Conservation (phyloP, 495 filamentous ascomycete genomes). For the Tuber microsphaerosporum region DNA sequence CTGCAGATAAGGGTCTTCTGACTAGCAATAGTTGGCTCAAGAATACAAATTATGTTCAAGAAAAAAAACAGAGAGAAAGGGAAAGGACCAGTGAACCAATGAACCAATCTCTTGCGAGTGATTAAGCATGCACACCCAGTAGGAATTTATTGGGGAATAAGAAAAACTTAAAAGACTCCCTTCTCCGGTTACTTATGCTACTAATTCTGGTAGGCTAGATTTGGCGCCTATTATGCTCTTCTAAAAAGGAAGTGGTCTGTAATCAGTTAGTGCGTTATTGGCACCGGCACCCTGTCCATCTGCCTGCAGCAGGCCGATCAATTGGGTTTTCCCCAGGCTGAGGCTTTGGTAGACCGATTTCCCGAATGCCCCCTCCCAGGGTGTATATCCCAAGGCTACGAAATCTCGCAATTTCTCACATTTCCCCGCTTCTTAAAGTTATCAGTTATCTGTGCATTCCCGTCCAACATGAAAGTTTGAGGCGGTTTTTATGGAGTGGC, state of each 20-base stretch:
- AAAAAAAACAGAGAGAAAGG: neutral
- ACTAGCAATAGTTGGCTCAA: neutral
- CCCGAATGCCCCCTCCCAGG: neutral
- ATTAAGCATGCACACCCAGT: neutral
- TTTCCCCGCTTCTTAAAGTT: neutral
- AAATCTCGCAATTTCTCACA: neutral
- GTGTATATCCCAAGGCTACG: neutral
- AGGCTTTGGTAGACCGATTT: slow-evolving; percentile 2
- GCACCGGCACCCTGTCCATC: neutral
- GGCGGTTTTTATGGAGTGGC: neutral
- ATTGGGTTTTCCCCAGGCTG: neutral
- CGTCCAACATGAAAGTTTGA: neutral
- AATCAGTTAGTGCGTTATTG: neutral
- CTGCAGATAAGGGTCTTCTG: slow-evolving; percentile 1
- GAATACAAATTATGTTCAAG: neutral
- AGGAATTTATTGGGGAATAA: neutral
- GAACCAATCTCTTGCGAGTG: neutral
- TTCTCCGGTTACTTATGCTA: neutral
- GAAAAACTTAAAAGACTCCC: neutral
- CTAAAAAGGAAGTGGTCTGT: neutral
- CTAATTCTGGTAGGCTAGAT: neutral
- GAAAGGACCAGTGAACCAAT: neutral
- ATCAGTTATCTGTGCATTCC: neutral
- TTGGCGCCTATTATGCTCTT: neutral
- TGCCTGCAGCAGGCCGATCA: neutral